These are phyloP conservation scores for Termitomyces sp. DNA, from an alignment of 768 basidiomycete species.

Conservation along the genomic window DNA sequence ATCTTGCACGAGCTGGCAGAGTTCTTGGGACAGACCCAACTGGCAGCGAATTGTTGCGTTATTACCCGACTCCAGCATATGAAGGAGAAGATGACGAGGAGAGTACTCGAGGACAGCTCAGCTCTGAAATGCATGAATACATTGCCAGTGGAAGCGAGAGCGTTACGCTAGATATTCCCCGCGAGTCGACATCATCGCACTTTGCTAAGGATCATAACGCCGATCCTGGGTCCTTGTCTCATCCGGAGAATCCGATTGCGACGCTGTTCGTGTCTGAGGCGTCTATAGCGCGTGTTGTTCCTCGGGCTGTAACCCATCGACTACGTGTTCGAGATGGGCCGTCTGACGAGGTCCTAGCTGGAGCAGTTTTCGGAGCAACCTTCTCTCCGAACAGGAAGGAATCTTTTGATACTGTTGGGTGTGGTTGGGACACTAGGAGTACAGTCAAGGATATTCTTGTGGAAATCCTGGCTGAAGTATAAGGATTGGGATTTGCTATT, in stretches of 20 bases:
- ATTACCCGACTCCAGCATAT: not conserved
- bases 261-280: slow-evolving; percentile 66
- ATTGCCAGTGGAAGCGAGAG: slow-evolving; percentile 15
- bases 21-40: slow-evolving; percentile 60
- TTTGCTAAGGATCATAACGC: not conserved
- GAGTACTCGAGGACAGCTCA: not conserved
- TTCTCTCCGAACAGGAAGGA: slow-evolving; percentile 24
- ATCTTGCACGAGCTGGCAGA: slow-evolving; percentile 62
- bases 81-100: slow-evolving; percentile 4
- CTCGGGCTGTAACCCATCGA: slow-evolving; percentile 72
- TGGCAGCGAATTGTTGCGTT: slow-evolving; percentile 47
- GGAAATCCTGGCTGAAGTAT: slow-evolving; percentile 49
- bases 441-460: slow-evolving; percentile 70
- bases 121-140: slow-evolving; percentile 7
- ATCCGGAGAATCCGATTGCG: slow-evolving; percentile 15
- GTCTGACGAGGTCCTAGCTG: slow-evolving; percentile 64
- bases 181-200: slow-evolving; percentile 9
- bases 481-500: no score
- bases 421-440: slow-evolving; percentile 21
- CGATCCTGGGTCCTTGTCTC: not conserved
- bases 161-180: slow-evolving; percentile 5
- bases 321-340: slow-evolving; percentile 67
- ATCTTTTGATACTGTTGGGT: not conserved
- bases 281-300: slow-evolving; percentile 71
- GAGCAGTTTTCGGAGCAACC: slow-evolving; percentile 57